Base-by-base conservation (phyloP, 306 rosid species). In the Dicorynia guianensis region DNA sequence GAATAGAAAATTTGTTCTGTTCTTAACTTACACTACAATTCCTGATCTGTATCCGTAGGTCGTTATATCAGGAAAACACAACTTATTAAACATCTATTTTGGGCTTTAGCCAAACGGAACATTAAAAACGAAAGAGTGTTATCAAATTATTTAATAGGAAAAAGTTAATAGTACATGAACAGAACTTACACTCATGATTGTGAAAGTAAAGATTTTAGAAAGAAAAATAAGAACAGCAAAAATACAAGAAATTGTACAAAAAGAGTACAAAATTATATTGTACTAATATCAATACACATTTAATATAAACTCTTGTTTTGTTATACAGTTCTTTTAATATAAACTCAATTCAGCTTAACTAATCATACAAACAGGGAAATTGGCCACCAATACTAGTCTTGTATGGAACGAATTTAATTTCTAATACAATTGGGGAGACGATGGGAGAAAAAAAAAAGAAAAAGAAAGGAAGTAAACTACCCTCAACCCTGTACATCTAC, bases 401-500 rank as follows among this genome's bases (percentile, higher is more conserved):
- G 20, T 42, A 39, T 17, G 75, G 76, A 71, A 80, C 35, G 50
- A 71, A 77, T 14, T 70, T 50, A 71, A 79, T 66, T 79, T 75
- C 82, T 64, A 36, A 85, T 19, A 76, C 74, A 76, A 74, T 76
- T 79, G 78, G 74, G 76, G 70, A 33, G 67, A 44, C 19, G 63
- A 33, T 61, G 67, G 43, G 62, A 53, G 76, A 73, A 64, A 55
- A 71, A 57, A 15, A 63, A 62, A n/a, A n/a, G 62, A 53, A 76
- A 73, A 64, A 55, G 68, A 57, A 15, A 63, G 57, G 88, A 81
- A 5, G 85, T 85, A 56, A 88, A 25, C 30, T 25, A 74, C 72
- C 72, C 81, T 73, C 81, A 78, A 78, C 77, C 72, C 87, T 88
- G 79, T 90, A 92, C 97, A 92, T 48, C 82, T 74, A 71, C 47